These are phyloP conservation scores for Gautieria morchelliformis DNA, from an alignment of 768 basidiomycete species.

Conservation along the genomic window DNA sequence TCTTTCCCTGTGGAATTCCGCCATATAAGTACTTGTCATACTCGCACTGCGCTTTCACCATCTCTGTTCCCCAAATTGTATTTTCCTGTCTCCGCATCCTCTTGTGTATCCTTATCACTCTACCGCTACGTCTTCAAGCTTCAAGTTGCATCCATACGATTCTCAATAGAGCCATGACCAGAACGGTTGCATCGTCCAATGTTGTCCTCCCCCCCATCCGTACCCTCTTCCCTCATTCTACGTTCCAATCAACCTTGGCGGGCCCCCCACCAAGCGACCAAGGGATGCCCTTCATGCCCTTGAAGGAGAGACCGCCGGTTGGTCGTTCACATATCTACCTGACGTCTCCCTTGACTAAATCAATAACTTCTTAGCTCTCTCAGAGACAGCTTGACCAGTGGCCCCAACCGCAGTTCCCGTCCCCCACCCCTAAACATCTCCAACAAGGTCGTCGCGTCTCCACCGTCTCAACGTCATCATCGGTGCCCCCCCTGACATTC, in stretches of 20 bases:
- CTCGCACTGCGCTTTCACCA: neutral
- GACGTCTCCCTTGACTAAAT: neutral
- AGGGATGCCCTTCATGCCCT: neutral
- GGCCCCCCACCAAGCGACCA: neutral
- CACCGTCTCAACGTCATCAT: neutral
- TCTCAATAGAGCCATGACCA: neutral
- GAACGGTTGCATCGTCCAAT: neutral
- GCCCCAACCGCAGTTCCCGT: neutral
- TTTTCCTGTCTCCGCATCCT: neutral
- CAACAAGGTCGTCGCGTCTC: neutral
- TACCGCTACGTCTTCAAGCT: neutral
- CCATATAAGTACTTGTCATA: neutral
- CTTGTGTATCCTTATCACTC: neutral
- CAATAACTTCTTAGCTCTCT: neutral
- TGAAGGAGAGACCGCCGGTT: neutral
- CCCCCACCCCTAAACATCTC: neutral
- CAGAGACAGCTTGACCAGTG: neutral
- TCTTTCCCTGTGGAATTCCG: slow-evolving; percentile 7
- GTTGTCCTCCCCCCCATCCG: neutral
- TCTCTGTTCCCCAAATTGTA: neutral
- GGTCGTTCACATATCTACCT: neutral
- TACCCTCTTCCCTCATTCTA: slow-evolving; percentile 1
- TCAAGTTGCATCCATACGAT: neutral
- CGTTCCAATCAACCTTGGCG: neutral
- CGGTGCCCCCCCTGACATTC: neutral